Evolutionary conservation across 352 stramenopile genomes (phyloP).

Genomic region (Globisporangium recalcitrans): DNA sequence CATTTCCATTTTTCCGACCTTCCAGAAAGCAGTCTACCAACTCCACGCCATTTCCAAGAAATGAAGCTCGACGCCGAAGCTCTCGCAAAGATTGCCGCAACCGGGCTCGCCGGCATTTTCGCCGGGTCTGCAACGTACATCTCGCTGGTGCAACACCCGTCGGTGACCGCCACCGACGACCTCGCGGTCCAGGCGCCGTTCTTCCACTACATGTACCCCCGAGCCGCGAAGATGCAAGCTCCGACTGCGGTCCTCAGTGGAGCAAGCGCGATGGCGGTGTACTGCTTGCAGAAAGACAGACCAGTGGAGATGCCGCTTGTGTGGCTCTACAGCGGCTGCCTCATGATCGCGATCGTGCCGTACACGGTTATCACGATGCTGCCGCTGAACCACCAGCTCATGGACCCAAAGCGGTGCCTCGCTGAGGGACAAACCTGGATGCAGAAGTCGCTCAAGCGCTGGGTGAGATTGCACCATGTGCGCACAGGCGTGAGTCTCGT

Average conservation of each 20-base stretch:
- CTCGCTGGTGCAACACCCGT: slow-evolving; percentile 30
- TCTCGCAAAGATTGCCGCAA: slow-evolving; percentile 16
- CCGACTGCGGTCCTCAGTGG: slow-evolving; percentile 20
- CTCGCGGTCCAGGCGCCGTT: slow-evolving; percentile 18
- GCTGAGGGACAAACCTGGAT: slow-evolving; percentile 41
- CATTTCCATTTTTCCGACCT: slow-evolving; percentile 1
- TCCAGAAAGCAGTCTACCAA: too few species aligned
- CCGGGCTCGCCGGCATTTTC: slow-evolving; percentile 22
- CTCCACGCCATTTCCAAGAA: too few species aligned
- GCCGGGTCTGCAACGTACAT: slow-evolving; percentile 30
- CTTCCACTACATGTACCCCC: slow-evolving; percentile 26
- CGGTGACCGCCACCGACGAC: slow-evolving; percentile 12
- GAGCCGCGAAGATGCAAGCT: slow-evolving; percentile 19
- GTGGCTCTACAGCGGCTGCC: slow-evolving; percentile 28
- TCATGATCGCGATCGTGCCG: slow-evolving; percentile 54
- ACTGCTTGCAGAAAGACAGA: slow-evolving; percentile 12
- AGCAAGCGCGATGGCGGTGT: slow-evolving; percentile 16
- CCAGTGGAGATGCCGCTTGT: slow-evolving; percentile 1
- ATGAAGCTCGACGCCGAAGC: slow-evolving; percentile 9
- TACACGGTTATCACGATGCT: slow-evolving; percentile 72
- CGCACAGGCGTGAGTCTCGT: slow-evolving; percentile 44
- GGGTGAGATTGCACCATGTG: slow-evolving; percentile 52
- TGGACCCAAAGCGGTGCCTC: slow-evolving; percentile 40
- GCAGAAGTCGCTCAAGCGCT: slow-evolving; percentile 43
- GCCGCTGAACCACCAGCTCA: slow-evolving; percentile 51